Base-by-base conservation (phyloP, 1,284 basidiomycete genomes). In the Papiliotrema laurentii region DNA sequence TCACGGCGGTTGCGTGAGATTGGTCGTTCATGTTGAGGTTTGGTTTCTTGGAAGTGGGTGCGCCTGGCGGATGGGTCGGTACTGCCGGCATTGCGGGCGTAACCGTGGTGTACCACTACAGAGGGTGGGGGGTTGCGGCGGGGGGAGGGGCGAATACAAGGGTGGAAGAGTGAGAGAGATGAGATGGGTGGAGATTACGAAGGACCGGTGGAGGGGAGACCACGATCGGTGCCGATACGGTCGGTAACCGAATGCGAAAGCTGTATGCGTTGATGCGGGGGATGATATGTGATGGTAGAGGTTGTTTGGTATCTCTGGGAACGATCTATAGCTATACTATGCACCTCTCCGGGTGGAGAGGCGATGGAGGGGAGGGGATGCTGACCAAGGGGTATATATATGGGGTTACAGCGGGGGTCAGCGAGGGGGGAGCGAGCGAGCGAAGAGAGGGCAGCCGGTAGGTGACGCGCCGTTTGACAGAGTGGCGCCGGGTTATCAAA, bases 1-100 rank as follows among this genome's bases (percentile, higher is more conserved):
- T 63, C n/a, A n/a, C n/a, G n/a, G n/a, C n/a, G n/a, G n/a, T n/a
- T n/a, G n/a, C n/a, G 48, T 55, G 45, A 24, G 42, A 26, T 44
- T 51, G 47, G 14, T 53, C 46, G 44, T 49, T 51, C 54, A 62
- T 53, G 14, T 56, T 58, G n/a, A 66, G 55, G 14, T 44, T 42
- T 19, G 64, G 66, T 47, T 66, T 66, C 38, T 52, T 42, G 47
- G 41, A 21, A 13, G 33, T 2, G 10, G 38, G 14, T n/a, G 22
- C 24, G 19, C 22, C 14, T 5, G 43, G 31, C 28, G 18, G 10
- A 25, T 30, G 43, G 2, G 44, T 45, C 1, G 56, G 54, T 18
- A 53, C 25, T 18, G 45, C 46, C 38, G 51, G 50, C 47, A 51
- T 53, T 11, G 31, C 45, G 48, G 18, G 26, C 38, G 35, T 22